A percentile compares a stretch with the other conserved stretches of the same genome.
Evolutionary conservation across 371 early-diverging fungal genomes (phyloP).

Genomic region (Phascolomyces articulosus): DNA sequence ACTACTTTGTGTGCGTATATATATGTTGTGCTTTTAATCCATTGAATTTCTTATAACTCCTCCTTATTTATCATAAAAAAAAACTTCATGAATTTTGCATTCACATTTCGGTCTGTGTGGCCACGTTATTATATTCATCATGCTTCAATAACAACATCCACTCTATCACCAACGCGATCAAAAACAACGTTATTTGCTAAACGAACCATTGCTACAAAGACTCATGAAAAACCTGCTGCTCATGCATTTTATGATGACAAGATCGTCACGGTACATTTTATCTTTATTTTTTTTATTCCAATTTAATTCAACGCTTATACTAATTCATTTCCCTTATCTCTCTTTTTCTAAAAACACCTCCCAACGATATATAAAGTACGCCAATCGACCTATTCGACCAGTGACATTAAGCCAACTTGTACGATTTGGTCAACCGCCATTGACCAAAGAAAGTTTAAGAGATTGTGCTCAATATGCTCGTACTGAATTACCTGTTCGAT

Average conservation of each 20-base stretch:
- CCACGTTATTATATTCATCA: slow-evolving; percentile 5
- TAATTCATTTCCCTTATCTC: background rate
- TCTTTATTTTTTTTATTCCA: no score
- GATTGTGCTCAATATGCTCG: slow-evolving; percentile 72
- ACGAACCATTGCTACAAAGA: background rate
- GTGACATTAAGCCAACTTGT: slow-evolving; percentile 83
- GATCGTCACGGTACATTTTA: slow-evolving; percentile 31
- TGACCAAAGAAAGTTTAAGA: slow-evolving; percentile 38
- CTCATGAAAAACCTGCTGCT: slow-evolving; percentile 12
- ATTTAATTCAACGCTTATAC: no score
- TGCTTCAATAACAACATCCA: background rate
- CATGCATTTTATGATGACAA: slow-evolving; percentile 55
- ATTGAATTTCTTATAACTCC: no score
- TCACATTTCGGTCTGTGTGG: background rate
- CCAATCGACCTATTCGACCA: slow-evolving; percentile 66
- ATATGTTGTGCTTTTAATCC: no score
- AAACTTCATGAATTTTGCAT: background rate
- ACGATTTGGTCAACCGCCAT: slow-evolving; percentile 68
- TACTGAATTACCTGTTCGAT: slow-evolving; percentile 79
- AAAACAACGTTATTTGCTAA: background rate
- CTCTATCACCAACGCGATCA: background rate
- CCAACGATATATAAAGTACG: slow-evolving; percentile 47
- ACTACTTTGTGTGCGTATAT: no score
- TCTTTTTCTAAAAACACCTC: no score
- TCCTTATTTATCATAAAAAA: no score